A percentile compares a stretch with the other conserved stretches of the same genome.
Conservation (phyloP, 805 yeast genomes). For the Danielia reshetovae region DNA sequence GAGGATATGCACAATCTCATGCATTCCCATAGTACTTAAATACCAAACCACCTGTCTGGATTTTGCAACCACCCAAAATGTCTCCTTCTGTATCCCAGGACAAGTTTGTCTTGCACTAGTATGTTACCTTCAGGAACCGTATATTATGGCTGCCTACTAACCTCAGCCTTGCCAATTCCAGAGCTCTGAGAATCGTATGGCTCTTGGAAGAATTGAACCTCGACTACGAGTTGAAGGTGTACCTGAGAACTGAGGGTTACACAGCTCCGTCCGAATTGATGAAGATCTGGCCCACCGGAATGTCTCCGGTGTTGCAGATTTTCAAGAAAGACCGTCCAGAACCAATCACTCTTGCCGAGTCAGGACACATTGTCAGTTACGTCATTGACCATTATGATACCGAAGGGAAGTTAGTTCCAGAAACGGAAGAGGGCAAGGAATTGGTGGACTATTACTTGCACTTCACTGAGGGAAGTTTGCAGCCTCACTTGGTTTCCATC, state of each 20-base stretch:
- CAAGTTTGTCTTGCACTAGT: constrained; percentile 23
- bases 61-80: too few relatives aligned
- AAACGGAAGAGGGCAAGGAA: constrained; percentile 28
- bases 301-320: constrained; percentile 26
- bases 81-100: too few relatives aligned
- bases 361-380: constrained; percentile 55
- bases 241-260: constrained; percentile 20
- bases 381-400: constrained; percentile 48
- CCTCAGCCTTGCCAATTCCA: constrained; percentile 28
- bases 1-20: too few relatives aligned
- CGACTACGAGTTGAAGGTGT: constrained; percentile 30
- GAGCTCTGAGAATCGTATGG: constrained; percentile 37
- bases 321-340: constrained; percentile 7
- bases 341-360: constrained; percentile 46
- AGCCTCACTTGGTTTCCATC: constrained; percentile 19
- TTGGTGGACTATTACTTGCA: constrained; percentile 22
- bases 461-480: constrained; percentile 24
- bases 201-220: constrained; percentile 33
- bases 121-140: too few relatives aligned
- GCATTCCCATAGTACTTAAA: too few relatives aligned
- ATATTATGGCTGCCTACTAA: too few relatives aligned
- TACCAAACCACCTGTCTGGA: too few relatives aligned
- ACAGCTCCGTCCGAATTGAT: constrained; percentile 34
- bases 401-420: constrained; percentile 34
- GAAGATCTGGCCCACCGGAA: constrained; percentile 34